A percentile compares a stretch with the other conserved stretches of the same genome.
Evolutionary conservation across 306 rosid genomes (phyloP).

Genomic region (Astragalus glycyphyllos): DNA sequence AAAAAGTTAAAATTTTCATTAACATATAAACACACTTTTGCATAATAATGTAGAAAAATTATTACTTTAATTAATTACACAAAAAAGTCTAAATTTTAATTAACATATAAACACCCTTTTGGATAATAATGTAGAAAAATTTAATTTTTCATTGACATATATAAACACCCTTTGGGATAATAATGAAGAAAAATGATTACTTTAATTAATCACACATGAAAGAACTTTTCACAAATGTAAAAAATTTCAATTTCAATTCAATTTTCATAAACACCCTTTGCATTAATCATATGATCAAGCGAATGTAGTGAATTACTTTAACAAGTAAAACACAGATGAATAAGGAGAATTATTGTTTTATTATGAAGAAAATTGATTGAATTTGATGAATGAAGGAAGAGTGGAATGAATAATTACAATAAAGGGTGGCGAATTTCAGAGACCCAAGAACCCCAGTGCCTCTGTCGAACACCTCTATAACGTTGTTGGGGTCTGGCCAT

Average conservation of each 20-base stretch:
- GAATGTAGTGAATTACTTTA: background rate
- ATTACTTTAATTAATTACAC: no score
- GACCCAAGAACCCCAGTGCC: conserved; percentile 96
- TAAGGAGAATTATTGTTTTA: background rate
- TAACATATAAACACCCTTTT: no score
- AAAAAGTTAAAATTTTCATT: no score
- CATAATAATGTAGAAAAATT: no score
- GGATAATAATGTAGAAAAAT: no score
- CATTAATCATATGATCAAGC: conserved; percentile 5
- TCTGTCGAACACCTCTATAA: conserved; percentile 77
- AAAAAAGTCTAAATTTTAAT: no score
- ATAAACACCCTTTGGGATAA: no score
- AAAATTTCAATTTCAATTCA: background rate
- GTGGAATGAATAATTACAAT: conserved; percentile 41
- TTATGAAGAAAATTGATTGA: background rate
- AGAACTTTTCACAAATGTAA: background rate
- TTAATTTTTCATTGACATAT: no score
- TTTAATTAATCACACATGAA: background rate
- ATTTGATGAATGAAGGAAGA: conserved; percentile 20
- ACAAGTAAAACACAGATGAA: background rate
- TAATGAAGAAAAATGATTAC: no score
- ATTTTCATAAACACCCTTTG: conserved; percentile 8
- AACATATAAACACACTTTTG: no score
- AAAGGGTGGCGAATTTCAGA: conserved; percentile 79
- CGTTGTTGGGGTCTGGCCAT: conserved; percentile 83